Percentiles rank a stretch among this genome's conserved stretches.
Evolutionary conservation across 108 stramenopile genomes (phyloP).

Genomic region (Nitzschia sp.): DNA sequence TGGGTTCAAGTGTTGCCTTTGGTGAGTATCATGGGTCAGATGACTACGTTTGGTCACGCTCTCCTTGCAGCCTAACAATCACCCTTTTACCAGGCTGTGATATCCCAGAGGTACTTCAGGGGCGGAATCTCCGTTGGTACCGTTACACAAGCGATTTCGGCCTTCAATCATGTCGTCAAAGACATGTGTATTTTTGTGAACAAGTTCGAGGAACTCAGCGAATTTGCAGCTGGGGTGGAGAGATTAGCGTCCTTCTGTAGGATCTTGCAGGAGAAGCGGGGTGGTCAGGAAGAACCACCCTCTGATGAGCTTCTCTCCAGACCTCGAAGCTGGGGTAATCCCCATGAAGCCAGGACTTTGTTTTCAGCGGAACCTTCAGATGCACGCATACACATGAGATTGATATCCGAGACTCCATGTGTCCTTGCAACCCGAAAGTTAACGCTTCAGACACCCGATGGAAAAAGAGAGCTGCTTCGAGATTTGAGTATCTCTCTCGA

Average conservation of each 20-base stretch:
- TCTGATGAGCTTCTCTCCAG: too few species aligned
- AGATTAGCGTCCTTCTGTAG: slow-evolving; percentile 76
- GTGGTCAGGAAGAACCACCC: too few species aligned
- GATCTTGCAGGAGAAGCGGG: slow-evolving; percentile 51
- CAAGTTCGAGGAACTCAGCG: slow-evolving; percentile 88
- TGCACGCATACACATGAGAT: too few species aligned
- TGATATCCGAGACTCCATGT: slow-evolving; percentile 21
- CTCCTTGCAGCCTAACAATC: too few species aligned
- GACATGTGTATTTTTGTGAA: slow-evolving; percentile 88
- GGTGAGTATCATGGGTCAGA: slow-evolving; percentile 26
- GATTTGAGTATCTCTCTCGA: too few species aligned
- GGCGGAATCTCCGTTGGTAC: slow-evolving; percentile 89
- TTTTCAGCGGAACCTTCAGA: too few species aligned
- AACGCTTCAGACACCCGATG: too few species aligned
- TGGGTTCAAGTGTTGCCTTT: slow-evolving; percentile 88
- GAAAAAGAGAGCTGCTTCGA: too few species aligned
- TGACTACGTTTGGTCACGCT: too few species aligned
- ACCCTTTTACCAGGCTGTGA: slow-evolving; percentile 48
- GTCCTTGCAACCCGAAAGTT: too few species aligned
- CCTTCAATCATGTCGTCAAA: slow-evolving; percentile 86
- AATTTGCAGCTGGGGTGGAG: slow-evolving; percentile 90
- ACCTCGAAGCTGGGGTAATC: too few species aligned
- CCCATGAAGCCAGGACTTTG: too few species aligned
- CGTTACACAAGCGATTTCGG: slow-evolving; percentile 78
- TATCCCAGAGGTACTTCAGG: slow-evolving; percentile 90